These are phyloP conservation scores for Stygiomarasmius scandens DNA, from an alignment of 1,284 basidiomycete genomes.

Conservation along the genomic window DNA sequence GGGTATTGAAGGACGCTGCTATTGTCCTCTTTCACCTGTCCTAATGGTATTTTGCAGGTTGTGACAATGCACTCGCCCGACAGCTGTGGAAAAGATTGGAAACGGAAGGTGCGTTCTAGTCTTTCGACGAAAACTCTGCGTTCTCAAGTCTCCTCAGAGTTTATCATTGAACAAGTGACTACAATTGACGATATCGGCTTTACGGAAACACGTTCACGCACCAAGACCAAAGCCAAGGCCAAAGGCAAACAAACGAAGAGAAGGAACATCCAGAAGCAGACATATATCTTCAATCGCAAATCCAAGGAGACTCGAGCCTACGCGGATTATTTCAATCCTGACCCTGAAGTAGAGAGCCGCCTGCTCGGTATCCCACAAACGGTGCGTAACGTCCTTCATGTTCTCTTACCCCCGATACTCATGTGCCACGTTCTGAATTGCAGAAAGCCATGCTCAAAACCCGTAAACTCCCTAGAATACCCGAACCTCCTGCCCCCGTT, in stretches of 20 bases:
- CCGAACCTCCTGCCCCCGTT: not conserved
- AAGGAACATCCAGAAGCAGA: constrained; percentile 56
- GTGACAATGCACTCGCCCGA: constrained; percentile 54
- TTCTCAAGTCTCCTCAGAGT: constrained; percentile 43
- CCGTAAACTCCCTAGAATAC: constrained; percentile 3
- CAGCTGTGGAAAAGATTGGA: constrained; percentile 71
- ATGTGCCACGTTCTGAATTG: constrained; percentile 12
- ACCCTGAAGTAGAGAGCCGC: constrained; percentile 56
- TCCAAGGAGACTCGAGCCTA: constrained; percentile 51
- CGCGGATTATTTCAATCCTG: constrained; percentile 68
- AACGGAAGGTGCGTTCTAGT: constrained; percentile 54
- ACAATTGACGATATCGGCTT: constrained; percentile 55
- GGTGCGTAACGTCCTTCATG: constrained; percentile 39
- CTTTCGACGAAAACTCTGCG: constrained; percentile 8
- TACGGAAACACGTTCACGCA: constrained; percentile 42
- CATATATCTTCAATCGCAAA: constrained; percentile 57
- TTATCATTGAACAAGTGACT: constrained; percentile 55
- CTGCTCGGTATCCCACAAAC: constrained; percentile 59
- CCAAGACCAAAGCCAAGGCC: constrained; percentile 39
- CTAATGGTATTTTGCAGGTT: constrained; percentile 41
- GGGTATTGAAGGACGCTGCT: constrained; percentile 40
- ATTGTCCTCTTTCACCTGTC: not conserved
- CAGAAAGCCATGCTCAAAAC: constrained; percentile 16
- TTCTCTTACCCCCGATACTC: constrained; percentile 28
- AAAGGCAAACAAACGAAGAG: constrained; percentile 51